A percentile compares a stretch with the other conserved stretches of the same genome.
These are phyloP conservation scores for Fusarium coicis DNA, from an alignment of 2,329 filamentous ascomycete species.

Conservation along the genomic window DNA sequence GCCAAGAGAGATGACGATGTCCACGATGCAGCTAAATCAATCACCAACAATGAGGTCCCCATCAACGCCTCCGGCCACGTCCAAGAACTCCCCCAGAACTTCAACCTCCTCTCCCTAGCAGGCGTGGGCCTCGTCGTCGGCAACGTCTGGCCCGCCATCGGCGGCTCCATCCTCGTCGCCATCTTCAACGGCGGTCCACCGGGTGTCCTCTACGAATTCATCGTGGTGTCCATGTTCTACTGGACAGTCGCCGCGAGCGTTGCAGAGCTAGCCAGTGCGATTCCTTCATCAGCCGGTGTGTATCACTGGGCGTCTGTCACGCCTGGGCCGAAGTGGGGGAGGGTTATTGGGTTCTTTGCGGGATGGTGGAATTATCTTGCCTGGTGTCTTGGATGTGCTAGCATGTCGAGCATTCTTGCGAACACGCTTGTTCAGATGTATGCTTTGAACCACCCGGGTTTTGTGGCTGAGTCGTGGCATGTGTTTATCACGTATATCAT, in stretches of 20 bases:
- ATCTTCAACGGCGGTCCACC: slow-evolving; percentile 71
- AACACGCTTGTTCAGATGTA: slow-evolving; percentile 58
- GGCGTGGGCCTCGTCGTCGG: slow-evolving; percentile 55
- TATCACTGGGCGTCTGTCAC: slow-evolving; percentile 72
- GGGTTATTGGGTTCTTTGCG: slow-evolving; percentile 58
- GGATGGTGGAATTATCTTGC: slow-evolving; percentile 60
- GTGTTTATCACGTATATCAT: slow-evolving; percentile 56
- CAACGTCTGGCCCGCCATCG: slow-evolving; percentile 57
- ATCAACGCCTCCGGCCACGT: slow-evolving; percentile 56
- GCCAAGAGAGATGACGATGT: slow-evolving; percentile 9
- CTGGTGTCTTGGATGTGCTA: slow-evolving; percentile 53
- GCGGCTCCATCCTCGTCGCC: slow-evolving; percentile 59
- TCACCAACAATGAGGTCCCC: neutral
- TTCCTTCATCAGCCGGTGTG: slow-evolving; percentile 69
- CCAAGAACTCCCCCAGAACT: slow-evolving; percentile 53
- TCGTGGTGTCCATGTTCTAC: slow-evolving; percentile 62
- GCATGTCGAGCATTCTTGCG: slow-evolving; percentile 54
- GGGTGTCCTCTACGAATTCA: slow-evolving; percentile 71
- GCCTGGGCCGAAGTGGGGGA: slow-evolving; percentile 61
- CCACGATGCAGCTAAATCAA: neutral
- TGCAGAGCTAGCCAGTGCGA: slow-evolving; percentile 69
- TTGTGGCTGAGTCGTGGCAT: slow-evolving; percentile 53
- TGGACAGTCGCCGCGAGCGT: slow-evolving; percentile 68
- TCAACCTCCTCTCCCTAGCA: slow-evolving; percentile 54
- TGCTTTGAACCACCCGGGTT: slow-evolving; percentile 53